A percentile compares a stretch with the other conserved stretches of the same genome.
These are phyloP conservation scores for Saccharomyces hybrid DNA, from an alignment of 1,139 yeast species.

Conservation along the genomic window DNA sequence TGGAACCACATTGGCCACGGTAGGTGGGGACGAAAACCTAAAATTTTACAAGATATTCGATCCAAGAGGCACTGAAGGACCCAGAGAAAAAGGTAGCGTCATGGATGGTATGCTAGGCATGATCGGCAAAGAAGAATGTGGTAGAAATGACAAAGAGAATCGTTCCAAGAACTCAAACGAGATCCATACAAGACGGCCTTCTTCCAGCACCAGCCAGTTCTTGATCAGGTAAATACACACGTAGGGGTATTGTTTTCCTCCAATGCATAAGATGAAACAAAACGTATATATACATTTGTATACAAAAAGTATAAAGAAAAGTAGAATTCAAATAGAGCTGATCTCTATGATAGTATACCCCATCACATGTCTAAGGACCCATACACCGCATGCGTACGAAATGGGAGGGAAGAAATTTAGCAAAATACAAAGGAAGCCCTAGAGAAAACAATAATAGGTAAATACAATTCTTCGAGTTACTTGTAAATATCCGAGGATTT, in stretches of 20 bases:
- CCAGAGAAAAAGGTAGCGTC: slow-evolving; percentile 13
- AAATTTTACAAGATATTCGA: slow-evolving; percentile 94
- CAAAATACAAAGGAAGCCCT: not conserved
- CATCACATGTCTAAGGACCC: not conserved
- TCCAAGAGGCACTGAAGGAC: slow-evolving; percentile 24
- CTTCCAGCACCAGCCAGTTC: not conserved
- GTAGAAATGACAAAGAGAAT: not conserved
- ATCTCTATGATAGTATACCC: not conserved
- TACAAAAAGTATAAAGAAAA: too few relatives aligned
- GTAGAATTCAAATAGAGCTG: too few relatives aligned
- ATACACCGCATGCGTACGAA: not conserved
- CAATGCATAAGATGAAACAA: not conserved
- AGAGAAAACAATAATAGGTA: not conserved
- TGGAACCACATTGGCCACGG: slow-evolving; percentile 81
- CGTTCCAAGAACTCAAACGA: not conserved
- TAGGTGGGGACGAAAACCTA: slow-evolving; percentile 92
- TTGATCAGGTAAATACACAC: not conserved
- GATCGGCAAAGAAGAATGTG: not conserved
- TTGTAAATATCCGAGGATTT: not conserved
- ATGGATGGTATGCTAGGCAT: slow-evolving; percentile 5
- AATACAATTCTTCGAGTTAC: not conserved
- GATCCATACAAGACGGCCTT: not conserved
- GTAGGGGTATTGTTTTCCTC: too few relatives aligned
- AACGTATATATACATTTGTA: not conserved
- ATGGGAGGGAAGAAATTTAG: not conserved